Percentiles rank a stretch among this genome's conserved stretches.
Conservation (phyloP, 1,284 basidiomycete genomes). For the Meripilus lineatus region DNA sequence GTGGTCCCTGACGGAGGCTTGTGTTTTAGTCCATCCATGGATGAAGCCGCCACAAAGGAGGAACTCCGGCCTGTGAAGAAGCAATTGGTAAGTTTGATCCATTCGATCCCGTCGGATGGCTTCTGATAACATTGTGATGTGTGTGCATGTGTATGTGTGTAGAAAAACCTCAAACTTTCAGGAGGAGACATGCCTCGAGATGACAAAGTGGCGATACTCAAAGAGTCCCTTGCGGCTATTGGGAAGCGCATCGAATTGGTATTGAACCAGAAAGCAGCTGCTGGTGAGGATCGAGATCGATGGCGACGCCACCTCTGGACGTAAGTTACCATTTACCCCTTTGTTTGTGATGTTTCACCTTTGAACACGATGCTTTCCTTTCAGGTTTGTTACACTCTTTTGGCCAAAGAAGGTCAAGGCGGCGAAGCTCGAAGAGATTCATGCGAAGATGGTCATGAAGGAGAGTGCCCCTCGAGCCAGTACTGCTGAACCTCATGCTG, state of each 20-base stretch:
- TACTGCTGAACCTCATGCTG: slow-evolving; percentile 20
- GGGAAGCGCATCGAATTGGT: slow-evolving; percentile 90
- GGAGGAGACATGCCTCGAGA: slow-evolving; percentile 91
- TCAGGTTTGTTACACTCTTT: slow-evolving; percentile 88
- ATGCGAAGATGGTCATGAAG: slow-evolving; percentile 90
- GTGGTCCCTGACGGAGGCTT: slow-evolving; percentile 1
- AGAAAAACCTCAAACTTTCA: slow-evolving; percentile 93
- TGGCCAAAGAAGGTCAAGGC: slow-evolving; percentile 98
- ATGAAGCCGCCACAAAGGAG: slow-evolving; percentile 93
- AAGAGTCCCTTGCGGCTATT: slow-evolving; percentile 93
- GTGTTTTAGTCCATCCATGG: slow-evolving; percentile 84
- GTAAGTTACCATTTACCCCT: slow-evolving; percentile 47
- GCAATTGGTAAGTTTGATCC: slow-evolving; percentile 65
- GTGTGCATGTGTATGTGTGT: slow-evolving; percentile 3
- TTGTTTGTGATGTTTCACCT: too few relatives aligned
- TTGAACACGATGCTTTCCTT: slow-evolving; percentile 3
- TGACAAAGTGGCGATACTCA: slow-evolving; percentile 93
- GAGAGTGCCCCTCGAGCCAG: slow-evolving; percentile 36
- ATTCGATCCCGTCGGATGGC: not conserved
- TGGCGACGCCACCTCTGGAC: slow-evolving; percentile 97
- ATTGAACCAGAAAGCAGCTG: slow-evolving; percentile 69
- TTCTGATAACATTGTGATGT: not conserved
- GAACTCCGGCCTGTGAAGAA: slow-evolving; percentile 95
- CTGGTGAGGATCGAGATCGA: slow-evolving; percentile 75
- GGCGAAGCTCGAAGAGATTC: slow-evolving; percentile 86